Evolutionary conservation across 805 yeast genomes (phyloP), one percentile per base, ranked within the genome.

Genomic region (Cephaloascus albidus): DNA sequence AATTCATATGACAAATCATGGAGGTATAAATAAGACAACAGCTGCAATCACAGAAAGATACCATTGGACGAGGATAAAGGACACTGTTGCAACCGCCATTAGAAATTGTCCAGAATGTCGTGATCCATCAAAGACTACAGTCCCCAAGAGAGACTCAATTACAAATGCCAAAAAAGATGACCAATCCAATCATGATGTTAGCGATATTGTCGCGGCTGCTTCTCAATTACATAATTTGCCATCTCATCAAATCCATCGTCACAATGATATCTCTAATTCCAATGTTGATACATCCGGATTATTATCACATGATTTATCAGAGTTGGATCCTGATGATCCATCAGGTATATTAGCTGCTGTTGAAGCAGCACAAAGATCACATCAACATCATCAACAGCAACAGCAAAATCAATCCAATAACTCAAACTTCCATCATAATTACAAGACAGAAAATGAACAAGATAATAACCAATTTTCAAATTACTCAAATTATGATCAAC

Each of bases 1-100:
- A 35, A 61, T 77, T 17, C 98, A 90, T 55, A 54, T 70, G 45
- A 58, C 70, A 17, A 74, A 71, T 35, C 98, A 90, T 54, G 81
- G 81, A 10, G 97, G 97, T 10, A 87, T 90, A 45, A 90, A 90
- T 61, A 85, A 81, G 52, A 81, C 95, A 2, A 88, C 96, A 0
- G 64, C 90, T 0, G 61, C 73, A 15, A 75, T 93, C 15, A 75
- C 89, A 1, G 93, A 84, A 45, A 74, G 75, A 48, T 90, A 84
- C 49, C 95, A 87, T 57, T 90, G 97, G 97, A 76, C 87, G 1
- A 74, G 95, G 38, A 84, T 90, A 45, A 89, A 93, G 58, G 87
- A 78, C 41, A 86, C 96, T 0, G 96, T 85, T 1, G 79, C 84
- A 1, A 76, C 78, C 23, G 90, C 86, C 1, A 79, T 89, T 39